Conservation (phyloP, 768 basidiomycete genomes). For the Rhodotorula paludigena region DNA sequence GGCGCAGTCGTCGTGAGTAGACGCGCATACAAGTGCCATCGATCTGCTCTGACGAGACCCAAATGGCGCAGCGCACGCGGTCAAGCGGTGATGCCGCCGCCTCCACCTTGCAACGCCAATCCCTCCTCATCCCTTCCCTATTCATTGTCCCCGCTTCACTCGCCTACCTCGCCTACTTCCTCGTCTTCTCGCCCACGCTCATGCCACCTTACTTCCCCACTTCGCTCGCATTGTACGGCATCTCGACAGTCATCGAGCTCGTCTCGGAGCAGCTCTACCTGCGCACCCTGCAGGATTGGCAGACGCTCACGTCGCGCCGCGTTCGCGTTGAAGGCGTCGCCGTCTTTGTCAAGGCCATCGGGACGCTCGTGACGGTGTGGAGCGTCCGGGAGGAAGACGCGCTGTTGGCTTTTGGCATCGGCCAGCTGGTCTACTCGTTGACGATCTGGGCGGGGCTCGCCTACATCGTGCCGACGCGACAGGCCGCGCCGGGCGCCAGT, state of each 20-base stretch:
- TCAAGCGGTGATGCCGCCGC: not conserved
- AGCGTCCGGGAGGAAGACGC: slow-evolving; percentile 52
- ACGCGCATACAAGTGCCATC: no score
- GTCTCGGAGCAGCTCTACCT: slow-evolving; percentile 78
- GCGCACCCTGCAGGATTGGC: slow-evolving; percentile 56
- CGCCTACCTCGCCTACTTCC: slow-evolving; percentile 54
- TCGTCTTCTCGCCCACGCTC: slow-evolving; percentile 51
- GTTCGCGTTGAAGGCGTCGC: slow-evolving; percentile 74
- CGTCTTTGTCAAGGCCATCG: slow-evolving; percentile 65
- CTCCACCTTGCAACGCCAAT: not conserved
- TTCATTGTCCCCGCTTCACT: slow-evolving; percentile 66
- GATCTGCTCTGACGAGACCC: not conserved
- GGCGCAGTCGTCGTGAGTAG: slow-evolving; percentile 69
- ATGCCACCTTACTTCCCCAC: slow-evolving; percentile 55
- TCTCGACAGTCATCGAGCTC: slow-evolving; percentile 72
- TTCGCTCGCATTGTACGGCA: slow-evolving; percentile 65
- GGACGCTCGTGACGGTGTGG: slow-evolving; percentile 64
- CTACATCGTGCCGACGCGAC: slow-evolving; percentile 43
- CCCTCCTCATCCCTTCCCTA: slow-evolving; percentile 44
- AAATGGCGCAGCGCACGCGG: not conserved
- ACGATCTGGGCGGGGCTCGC: slow-evolving; percentile 38
- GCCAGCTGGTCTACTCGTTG: slow-evolving; percentile 70
- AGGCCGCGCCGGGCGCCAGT: not conserved
- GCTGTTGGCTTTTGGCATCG: slow-evolving; percentile 76
- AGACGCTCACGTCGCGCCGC: slow-evolving; percentile 63